These are phyloP conservation scores for Kokia cookei DNA, from an alignment of 441 rosid genomes.

Conservation along the genomic window DNA sequence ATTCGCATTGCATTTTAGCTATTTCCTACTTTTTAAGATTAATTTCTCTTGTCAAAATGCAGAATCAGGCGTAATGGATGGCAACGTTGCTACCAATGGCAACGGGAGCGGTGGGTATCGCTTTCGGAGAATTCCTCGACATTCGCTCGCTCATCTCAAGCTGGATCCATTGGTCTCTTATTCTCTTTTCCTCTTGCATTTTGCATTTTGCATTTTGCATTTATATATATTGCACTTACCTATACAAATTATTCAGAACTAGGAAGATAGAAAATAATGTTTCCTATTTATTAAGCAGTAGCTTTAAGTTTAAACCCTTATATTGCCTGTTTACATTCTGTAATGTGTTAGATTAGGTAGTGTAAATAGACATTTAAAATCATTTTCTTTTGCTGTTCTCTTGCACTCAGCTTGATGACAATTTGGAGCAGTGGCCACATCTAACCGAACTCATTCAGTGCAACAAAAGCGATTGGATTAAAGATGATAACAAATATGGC, in stretches of 20 bases:
- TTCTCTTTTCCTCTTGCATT: background rate
- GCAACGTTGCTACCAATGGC: conserved; percentile 11
- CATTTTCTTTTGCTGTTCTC: background rate
- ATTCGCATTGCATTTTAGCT: background rate
- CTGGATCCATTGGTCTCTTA: conserved; percentile 71
- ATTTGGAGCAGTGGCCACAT: conserved; percentile 98
- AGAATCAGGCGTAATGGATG: conserved; percentile 28
- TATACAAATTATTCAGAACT: background rate
- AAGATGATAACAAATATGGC: conserved; percentile 93
- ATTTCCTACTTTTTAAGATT: background rate
- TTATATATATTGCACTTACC: background rate
- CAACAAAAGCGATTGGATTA: conserved; percentile 87
- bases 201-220: background rate
- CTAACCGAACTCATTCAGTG: conserved; percentile 82
- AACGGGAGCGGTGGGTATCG: conserved; percentile 58
- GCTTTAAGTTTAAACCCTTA: background rate
- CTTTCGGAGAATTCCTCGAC: conserved; percentile 74
- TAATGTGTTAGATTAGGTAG: background rate
- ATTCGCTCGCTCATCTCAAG: conserved; percentile 59
- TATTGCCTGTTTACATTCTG: background rate
- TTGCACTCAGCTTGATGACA: conserved; percentile 69
- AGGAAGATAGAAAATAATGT: background rate
- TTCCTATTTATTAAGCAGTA: background rate
- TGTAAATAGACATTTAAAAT: background rate
- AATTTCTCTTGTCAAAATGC: background rate